Percentiles rank a stretch among this genome's conserved stretches.
These are phyloP conservation scores for Teunomyces stri DNA, from an alignment of 805 yeast species.

Conservation along the genomic window DNA sequence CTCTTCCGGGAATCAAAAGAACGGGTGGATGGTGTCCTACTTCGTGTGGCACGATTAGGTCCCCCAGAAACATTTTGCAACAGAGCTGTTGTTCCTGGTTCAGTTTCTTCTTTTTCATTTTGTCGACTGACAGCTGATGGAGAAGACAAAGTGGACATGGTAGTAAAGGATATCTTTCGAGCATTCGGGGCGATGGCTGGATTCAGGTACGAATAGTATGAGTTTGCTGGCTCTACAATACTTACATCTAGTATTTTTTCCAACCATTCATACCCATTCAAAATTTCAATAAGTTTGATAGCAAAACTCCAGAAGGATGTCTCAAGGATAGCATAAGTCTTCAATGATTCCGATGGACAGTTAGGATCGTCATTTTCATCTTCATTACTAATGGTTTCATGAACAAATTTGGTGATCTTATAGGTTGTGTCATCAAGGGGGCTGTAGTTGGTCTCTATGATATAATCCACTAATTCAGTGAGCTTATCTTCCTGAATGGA, in stretches of 20 bases:
- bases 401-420: constrained; percentile 8
- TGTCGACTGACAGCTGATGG: not conserved
- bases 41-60: constrained; percentile 3
- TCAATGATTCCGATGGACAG: not conserved
- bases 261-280: constrained; percentile 28
- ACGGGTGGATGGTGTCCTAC: constrained; percentile 13
- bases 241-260: constrained; percentile 15
- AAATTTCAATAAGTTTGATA: constrained; percentile 10
- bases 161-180: not conserved
- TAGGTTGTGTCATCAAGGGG: constrained; percentile 3
- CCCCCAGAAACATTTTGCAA: not conserved
- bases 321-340: constrained; percentile 6
- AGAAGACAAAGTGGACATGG: constrained; percentile 3
- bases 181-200: constrained; percentile 1
- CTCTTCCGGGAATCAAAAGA: constrained; percentile 13
- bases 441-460: constrained; percentile 12
- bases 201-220: not conserved
- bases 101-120: not conserved
- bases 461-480: constrained; percentile 15
- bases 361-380: not conserved
- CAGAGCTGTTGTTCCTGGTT: too few species aligned
- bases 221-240: constrained; percentile 6
- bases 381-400: not conserved
- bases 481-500: constrained; percentile 11
- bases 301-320: constrained; percentile 5